phyloP scores from a whole-genome alignment of 345 rosid species.

The Aquilaria sinensis region DNA sequence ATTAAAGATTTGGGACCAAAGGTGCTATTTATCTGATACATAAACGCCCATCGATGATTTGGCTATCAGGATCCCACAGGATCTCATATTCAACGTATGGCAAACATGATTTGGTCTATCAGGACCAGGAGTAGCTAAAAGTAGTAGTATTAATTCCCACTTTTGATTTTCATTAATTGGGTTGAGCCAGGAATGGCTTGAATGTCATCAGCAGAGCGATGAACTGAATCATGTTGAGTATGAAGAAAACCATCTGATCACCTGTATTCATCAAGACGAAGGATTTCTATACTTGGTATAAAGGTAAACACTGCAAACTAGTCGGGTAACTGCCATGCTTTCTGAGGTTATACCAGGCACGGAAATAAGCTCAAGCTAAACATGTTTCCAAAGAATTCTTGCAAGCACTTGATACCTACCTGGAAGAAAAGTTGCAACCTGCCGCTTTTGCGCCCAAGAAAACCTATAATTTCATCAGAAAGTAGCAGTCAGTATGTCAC shows the following conservation, averaged over 20 bases:
- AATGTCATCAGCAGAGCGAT: constrained; percentile 41
- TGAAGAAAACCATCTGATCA: constrained; percentile 45
- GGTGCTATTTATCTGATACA: too few species aligned
- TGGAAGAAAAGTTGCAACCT: constrained; percentile 38
- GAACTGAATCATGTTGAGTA: constrained; percentile 28
- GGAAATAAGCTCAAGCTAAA: not conserved
- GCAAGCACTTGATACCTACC: constrained; percentile 15
- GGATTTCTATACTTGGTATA: not conserved
- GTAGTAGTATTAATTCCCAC: too few species aligned
- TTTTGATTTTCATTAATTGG: not conserved
- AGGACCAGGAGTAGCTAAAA: too few species aligned
- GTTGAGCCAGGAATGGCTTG: constrained; percentile 48
- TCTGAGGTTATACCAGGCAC: too few species aligned
- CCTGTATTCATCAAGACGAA: constrained; percentile 24
- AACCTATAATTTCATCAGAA: constrained; percentile 28
- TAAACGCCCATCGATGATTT: too few species aligned
- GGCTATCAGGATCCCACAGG: too few species aligned
- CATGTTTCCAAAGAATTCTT: not conserved
- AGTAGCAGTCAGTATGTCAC: not conserved
- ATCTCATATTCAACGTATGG: too few species aligned
- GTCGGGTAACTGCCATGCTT: too few species aligned
- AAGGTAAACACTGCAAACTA: not conserved
- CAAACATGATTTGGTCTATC: too few species aligned
- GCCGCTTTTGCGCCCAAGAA: constrained; percentile 56
- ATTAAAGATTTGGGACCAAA: too few species aligned